Evolutionary conservation across 2,329 filamentous ascomycete species (phyloP), one percentile per base, ranked within the genome.

Genomic region (Aspergillus intermedius): DNA sequence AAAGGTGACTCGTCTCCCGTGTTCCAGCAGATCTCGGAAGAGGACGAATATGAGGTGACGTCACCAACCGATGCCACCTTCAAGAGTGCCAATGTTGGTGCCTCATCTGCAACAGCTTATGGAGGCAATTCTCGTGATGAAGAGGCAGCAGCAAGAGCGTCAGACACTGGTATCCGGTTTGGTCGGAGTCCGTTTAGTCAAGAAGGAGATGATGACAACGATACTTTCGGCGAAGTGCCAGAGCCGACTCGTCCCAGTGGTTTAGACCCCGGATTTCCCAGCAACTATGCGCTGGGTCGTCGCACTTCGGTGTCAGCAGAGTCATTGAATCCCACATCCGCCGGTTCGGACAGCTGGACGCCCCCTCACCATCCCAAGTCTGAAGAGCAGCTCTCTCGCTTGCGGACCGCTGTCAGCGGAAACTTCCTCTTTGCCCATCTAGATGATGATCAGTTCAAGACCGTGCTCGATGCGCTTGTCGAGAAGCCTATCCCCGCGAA

Each of bases 281-380:
- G 82, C 59, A 91, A 97, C 68, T 97, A 96, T 74, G 95, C 95
- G 69, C 85, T 95, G 71, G 87, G 83, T 60, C 87, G 93, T 55
- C 88, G 93, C 61, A 96, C 91, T 35, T 97, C 93, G 3, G 93
- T 98, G 46, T 97, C 93, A 37, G 93, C 93, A 45, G 93, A 98
- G 72, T 96, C 91, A 1, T 78, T 97, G 63, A 95, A 95, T 69
- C 93, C 93, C 15, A 87, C 84, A 44, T 84, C 87, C 28, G 85
- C 90, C 51, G 82, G 82, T 49, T 85, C 88, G 61, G 89, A 93
- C 67, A 93, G 88, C 70, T 98, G 91, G 91, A 80, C 84, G 25
- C 89, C 93, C 7, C 93, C 93, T 2, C 81, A 81, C 60, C 89
- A 93, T 67, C 80, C 83, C 54, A 98, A 98, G 76, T 82, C 87